These are phyloP conservation scores for Xylariaceae sp. DNA, from an alignment of 2,329 filamentous ascomycete species.

Conservation along the genomic window DNA sequence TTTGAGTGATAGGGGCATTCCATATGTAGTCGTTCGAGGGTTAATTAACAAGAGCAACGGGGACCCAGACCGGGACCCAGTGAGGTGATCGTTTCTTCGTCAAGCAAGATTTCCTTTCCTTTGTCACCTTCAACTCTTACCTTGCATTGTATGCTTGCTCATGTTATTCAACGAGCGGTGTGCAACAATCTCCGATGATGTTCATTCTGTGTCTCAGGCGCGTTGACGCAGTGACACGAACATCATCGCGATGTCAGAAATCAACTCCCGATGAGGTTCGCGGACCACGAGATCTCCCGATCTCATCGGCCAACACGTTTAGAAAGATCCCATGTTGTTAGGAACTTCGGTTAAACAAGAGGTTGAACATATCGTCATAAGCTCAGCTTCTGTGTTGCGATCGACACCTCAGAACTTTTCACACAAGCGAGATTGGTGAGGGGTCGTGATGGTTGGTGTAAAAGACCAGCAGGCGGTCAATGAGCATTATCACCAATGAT, in stretches of 20 bases:
- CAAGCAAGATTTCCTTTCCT: background rate
- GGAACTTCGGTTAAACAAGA: background rate
- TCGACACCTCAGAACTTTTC: background rate
- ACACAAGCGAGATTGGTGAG: background rate
- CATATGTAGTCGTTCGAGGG: background rate
- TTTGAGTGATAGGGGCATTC: background rate
- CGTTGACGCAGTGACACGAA: background rate
- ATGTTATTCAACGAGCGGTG: background rate
- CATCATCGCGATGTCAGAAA: too few species aligned
- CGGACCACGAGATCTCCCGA: too few species aligned
- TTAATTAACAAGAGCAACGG: background rate
- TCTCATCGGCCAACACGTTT: too few species aligned
- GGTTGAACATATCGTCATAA: background rate
- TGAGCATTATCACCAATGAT: background rate
- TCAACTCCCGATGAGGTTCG: too few species aligned
- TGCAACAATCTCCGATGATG: constrained; percentile 3
- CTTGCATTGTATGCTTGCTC: background rate
- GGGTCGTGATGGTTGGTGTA: background rate
- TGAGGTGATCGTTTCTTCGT: background rate
- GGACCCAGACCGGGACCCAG: background rate
- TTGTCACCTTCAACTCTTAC: background rate
- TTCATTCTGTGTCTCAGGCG: background rate
- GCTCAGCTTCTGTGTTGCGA: background rate
- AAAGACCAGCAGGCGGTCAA: background rate
- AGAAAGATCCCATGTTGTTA: too few species aligned